Base-by-base conservation (phyloP, 768 basidiomycete genomes). In the Termitomyces heimii region DNA sequence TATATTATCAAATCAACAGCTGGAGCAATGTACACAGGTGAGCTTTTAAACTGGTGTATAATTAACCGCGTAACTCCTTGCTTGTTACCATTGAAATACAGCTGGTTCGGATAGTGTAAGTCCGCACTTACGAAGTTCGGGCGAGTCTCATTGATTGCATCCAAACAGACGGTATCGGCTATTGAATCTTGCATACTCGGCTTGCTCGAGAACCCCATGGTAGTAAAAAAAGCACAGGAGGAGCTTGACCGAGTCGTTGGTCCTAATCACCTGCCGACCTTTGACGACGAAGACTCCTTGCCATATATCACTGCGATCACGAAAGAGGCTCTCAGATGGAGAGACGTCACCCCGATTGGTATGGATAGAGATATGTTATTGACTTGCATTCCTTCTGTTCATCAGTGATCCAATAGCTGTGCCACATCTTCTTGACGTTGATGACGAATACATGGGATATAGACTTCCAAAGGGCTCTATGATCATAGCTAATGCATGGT, bases 371-470 rank as follows among this genome's bases (percentile, higher is more conserved):
- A 37, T 31, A 24, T 52, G 31, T 18, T 52, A 26, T 18, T n/a
- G 12, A 18, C 4, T 28, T 14, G 14, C 9, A 43, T 32, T 14
- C 13, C 31, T 31, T 22, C 2, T 56, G n/a, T 13, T 55, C 22
- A 40, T n/a, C 44, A 24, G 34, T 20, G 20, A 8, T 54, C 20
- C 10, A 20, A 8, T 31, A 75, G 75, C 62, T 16, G 20, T 71
- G 16, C 70, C 72, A 8, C 75, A 73, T 58, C 45, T 62, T 13
- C 61, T 65, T 2, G 54, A 52, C 1, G 62, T 62, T 14, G 73
- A 75, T 8, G 71, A 75, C 53, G 57, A 65, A 2, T 77, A 75
- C 58, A 59, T 65, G 24, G 75, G 72, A 1, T 72, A 73, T 49
- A 48, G 60, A 53, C 72, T 77, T 37, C 74, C 74, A 0, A 67